Percentiles rank a stretch among this genome's conserved stretches.
Evolutionary conservation across 2,329 filamentous ascomycete species (phyloP).

Genomic region (Beauveria medogensis): DNA sequence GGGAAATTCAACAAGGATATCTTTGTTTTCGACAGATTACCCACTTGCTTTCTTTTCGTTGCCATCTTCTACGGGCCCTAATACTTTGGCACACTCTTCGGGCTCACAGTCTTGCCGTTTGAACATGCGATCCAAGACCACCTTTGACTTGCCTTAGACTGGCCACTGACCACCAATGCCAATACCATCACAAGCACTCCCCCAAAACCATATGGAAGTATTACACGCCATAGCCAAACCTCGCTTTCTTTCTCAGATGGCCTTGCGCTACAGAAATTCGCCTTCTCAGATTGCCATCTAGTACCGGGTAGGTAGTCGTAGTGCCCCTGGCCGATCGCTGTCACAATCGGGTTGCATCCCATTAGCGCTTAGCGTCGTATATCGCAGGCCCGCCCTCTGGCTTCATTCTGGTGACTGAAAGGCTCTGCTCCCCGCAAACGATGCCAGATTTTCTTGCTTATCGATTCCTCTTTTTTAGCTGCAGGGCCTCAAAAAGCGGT

Average conservation of each 20-base stretch:
- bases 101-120: no score
- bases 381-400: not conserved
- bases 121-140: no score
- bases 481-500: not conserved
- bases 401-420: not conserved
- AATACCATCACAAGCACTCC: no score
- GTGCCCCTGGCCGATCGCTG: not conserved
- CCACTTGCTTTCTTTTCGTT: no score
- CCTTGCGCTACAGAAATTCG: not conserved
- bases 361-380: constrained; percentile 4
- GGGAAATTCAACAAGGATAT: no score
- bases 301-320: not conserved
- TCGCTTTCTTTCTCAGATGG: not conserved
- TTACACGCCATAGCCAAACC: no score
- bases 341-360: constrained; percentile 5
- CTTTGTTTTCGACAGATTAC: no score
- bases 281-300: not conserved
- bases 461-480: not conserved
- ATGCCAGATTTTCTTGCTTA: not conserved
- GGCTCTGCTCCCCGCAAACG: constrained; percentile 1
- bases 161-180: not conserved
- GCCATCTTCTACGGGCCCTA: no score
- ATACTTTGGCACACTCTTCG: no score
- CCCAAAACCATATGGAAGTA: no score
- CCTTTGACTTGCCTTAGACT: no score